Percentiles rank a stretch among this genome's conserved stretches.
These are phyloP conservation scores for Xylaria castorea DNA, from an alignment of 495 filamentous ascomycete species.

Conservation along the genomic window DNA sequence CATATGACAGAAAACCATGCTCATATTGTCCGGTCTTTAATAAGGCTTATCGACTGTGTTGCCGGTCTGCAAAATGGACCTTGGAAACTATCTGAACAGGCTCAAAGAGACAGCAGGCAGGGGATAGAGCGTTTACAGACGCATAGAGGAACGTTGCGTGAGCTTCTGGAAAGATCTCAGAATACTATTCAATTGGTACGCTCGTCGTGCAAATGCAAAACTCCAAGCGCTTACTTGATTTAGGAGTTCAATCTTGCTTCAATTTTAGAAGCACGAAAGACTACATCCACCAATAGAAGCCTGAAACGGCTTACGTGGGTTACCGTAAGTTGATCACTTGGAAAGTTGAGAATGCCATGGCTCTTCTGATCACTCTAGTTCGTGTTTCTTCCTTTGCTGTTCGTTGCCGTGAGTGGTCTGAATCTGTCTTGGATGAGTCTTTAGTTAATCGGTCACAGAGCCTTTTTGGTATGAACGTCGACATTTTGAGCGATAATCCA, in stretches of 20 bases:
- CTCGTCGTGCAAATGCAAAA: not conserved
- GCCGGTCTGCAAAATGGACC: not conserved
- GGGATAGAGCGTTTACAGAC: not conserved
- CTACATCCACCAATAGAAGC: constrained; percentile 13
- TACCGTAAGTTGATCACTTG: not conserved
- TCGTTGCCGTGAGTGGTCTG: not conserved
- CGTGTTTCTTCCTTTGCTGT: not conserved
- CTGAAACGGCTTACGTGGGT: constrained; percentile 11
- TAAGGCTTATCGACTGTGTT: not conserved
- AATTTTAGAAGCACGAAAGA: constrained; percentile 10
- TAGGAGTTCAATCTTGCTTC: constrained; percentile 18
- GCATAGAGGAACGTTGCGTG: not conserved
- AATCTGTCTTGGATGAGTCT: no score
- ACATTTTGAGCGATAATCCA: not conserved
- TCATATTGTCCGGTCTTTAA: not conserved
- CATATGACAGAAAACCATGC: not conserved
- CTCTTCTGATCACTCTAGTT: not conserved
- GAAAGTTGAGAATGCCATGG: no score
- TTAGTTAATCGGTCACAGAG: constrained; percentile 3
- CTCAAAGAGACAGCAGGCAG: not conserved
- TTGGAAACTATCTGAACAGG: not conserved
- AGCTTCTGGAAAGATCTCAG: not conserved
- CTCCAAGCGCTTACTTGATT: not conserved
- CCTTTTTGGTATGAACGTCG: constrained; percentile 16
- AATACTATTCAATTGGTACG: constrained; percentile 3